phyloP scores from a whole-genome alignment of 805 yeast species.

The Candida piceae region DNA sequence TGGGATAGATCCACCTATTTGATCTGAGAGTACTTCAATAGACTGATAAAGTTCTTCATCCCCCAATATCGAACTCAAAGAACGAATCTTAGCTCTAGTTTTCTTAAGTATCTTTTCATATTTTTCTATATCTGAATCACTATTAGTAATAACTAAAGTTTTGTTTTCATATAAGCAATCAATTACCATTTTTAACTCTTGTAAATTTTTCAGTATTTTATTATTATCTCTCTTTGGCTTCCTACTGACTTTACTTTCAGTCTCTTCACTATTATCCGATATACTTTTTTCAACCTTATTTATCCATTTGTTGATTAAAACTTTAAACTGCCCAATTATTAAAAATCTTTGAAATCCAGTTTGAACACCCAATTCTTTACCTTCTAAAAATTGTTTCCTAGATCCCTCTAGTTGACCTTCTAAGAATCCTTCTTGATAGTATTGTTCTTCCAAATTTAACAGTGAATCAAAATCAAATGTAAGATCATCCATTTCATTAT shows the following conservation, averaged over 20 bases:
- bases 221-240: slow-evolving; percentile 13
- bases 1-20: slow-evolving; percentile 25
- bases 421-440: slow-evolving; percentile 60
- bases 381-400: slow-evolving; percentile 60
- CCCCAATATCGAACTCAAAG: slow-evolving; percentile 22
- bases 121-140: slow-evolving; percentile 23
- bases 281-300: slow-evolving; percentile 5
- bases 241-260: slow-evolving; percentile 5
- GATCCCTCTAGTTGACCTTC: slow-evolving; percentile 68
- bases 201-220: slow-evolving; percentile 12
- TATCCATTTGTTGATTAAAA: slow-evolving; percentile 38
- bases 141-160: slow-evolving; percentile 18
- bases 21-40: slow-evolving; percentile 16
- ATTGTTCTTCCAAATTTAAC: slow-evolving; percentile 55
- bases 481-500: slow-evolving; percentile 29
- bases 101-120: slow-evolving; percentile 25
- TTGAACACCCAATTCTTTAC: slow-evolving; percentile 79
- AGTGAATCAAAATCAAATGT: slow-evolving; percentile 52
- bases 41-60: slow-evolving; percentile 17
- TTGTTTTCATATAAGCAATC: slow-evolving; percentile 19
- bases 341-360: slow-evolving; percentile 69
- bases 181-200: slow-evolving; percentile 16
- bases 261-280: not conserved
- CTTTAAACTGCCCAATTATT: slow-evolving; percentile 65
- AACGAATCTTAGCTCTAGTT: slow-evolving; percentile 24